Conservation (phyloP, 345 rosid species). For the Sonneratia caseolaris region DNA sequence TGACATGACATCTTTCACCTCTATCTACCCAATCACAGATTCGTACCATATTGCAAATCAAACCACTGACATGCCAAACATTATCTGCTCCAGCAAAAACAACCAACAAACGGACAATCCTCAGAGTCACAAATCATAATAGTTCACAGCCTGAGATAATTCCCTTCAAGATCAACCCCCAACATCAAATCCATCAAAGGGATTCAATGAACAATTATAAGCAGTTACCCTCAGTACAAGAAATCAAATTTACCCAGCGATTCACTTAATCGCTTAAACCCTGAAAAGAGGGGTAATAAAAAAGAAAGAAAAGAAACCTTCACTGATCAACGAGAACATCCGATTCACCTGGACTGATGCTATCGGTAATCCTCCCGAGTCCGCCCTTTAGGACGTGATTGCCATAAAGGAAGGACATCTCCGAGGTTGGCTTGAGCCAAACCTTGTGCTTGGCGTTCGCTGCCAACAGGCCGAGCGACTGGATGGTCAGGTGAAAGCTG, state of each 20-base stretch:
- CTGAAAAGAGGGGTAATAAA: neutral
- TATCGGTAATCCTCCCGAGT: slow-evolving; percentile 74
- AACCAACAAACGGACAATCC: neutral
- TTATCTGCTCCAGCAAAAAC: neutral
- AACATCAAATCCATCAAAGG: too few species aligned
- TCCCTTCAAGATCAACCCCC: neutral
- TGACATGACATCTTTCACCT: neutral
- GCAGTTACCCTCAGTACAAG: neutral
- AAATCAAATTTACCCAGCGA: neutral
- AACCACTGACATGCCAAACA: neutral
- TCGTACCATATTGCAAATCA: neutral
- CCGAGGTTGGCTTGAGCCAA: slow-evolving; percentile 90
- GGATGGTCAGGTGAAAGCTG: slow-evolving; percentile 62
- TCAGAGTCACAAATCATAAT: neutral
- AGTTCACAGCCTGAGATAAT: neutral
- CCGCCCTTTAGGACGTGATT: slow-evolving; percentile 92
- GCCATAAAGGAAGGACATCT: slow-evolving; percentile 87
- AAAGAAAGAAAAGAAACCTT: neutral
- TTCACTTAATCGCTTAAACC: neutral
- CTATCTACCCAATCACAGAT: neutral
- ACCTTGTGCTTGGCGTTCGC: slow-evolving; percentile 81
- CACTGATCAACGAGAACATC: neutral
- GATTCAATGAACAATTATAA: neutral
- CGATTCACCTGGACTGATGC: slow-evolving; percentile 24
- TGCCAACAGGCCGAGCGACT: slow-evolving; percentile 50